phyloP scores from a whole-genome alignment of 1,284 basidiomycete species.

The Malassezia sp. region DNA sequence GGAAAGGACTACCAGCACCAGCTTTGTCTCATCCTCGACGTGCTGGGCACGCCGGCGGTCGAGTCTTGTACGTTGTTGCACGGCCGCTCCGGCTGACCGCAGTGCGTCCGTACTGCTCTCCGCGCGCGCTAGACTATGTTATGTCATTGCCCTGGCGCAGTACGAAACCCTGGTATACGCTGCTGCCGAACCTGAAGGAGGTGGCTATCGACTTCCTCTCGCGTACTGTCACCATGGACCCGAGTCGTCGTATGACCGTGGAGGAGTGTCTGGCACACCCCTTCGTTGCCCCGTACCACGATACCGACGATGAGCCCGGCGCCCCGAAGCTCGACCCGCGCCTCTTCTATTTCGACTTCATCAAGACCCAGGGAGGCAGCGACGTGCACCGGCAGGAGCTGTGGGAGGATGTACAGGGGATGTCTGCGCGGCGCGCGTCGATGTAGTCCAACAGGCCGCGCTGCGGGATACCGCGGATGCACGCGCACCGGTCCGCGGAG shows the following conservation, averaged over 20 bases:
- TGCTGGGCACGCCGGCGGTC: slow-evolving; percentile 78
- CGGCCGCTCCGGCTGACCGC: too few relatives aligned
- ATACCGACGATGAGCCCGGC: slow-evolving; percentile 37
- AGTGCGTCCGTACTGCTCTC: slow-evolving; percentile 76
- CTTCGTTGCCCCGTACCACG: slow-evolving; percentile 39
- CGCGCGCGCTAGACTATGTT: slow-evolving; percentile 77
- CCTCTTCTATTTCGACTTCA: slow-evolving; percentile 35
- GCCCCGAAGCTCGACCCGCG: slow-evolving; percentile 26
- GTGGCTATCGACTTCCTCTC: slow-evolving; percentile 78
- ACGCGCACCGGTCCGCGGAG: too few relatives aligned
- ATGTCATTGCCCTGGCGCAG: slow-evolving; percentile 65
- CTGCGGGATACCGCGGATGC: too few relatives aligned
- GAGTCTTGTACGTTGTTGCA: too few relatives aligned
- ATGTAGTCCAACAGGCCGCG: too few relatives aligned
- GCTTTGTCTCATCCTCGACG: slow-evolving; percentile 75
- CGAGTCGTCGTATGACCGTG: slow-evolving; percentile 35
- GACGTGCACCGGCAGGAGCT: slow-evolving; percentile 33
- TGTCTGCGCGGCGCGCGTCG: background rate
- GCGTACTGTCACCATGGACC: slow-evolving; percentile 64
- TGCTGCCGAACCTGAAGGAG: slow-evolving; percentile 18
- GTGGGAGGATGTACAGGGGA: slow-evolving; percentile 29
- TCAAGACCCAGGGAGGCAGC: slow-evolving; percentile 26
- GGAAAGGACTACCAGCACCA: slow-evolving; percentile 92
- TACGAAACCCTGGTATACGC: slow-evolving; percentile 36
- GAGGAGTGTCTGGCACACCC: slow-evolving; percentile 42